These are phyloP conservation scores for Taphrina sp. DNA, from an alignment of 1,139 yeast species.

Conservation along the genomic window DNA sequence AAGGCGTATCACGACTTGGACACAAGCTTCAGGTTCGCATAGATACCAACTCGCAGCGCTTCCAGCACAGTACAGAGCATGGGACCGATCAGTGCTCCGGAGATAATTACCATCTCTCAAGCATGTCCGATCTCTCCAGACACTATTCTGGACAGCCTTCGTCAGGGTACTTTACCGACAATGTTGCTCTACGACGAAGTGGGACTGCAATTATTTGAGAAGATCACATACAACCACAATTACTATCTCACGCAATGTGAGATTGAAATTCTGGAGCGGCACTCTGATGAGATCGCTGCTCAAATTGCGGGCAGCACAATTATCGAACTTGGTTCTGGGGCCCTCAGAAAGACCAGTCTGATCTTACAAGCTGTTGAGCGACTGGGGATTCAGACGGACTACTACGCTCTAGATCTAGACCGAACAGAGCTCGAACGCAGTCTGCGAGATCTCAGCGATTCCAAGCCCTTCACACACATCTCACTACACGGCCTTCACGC, in stretches of 20 bases:
- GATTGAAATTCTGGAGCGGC: constrained; percentile 33
- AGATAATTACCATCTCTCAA: constrained; percentile 25
- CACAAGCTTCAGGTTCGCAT: too few species aligned
- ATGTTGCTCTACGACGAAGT: constrained; percentile 38
- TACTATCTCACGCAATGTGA: constrained; percentile 38
- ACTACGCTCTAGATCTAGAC: constrained; percentile 39
- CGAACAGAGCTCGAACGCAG: constrained; percentile 35
- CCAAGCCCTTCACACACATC: constrained; percentile 31
- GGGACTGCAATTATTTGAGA: constrained; percentile 38
- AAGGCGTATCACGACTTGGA: too few species aligned
- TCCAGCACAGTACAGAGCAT: too few species aligned
- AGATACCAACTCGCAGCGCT: too few species aligned
- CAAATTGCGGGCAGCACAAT: constrained; percentile 34
- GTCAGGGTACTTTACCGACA: constrained; percentile 36
- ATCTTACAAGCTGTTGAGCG: constrained; percentile 37
- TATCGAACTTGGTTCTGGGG: constrained; percentile 39
- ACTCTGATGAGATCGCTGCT: constrained; percentile 35
- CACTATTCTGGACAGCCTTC: constrained; percentile 11
- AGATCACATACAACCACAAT: constrained; percentile 37
- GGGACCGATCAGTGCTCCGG: neutral
- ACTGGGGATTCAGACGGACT: constrained; percentile 31
- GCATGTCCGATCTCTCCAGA: constrained; percentile 22
- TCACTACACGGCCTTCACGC: constrained; percentile 37
- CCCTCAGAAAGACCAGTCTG: constrained; percentile 37
- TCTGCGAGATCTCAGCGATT: constrained; percentile 25